These are phyloP conservation scores for Posidonia oceanica DNA, from an alignment of 116 monocot genomes.

Conservation along the genomic window DNA sequence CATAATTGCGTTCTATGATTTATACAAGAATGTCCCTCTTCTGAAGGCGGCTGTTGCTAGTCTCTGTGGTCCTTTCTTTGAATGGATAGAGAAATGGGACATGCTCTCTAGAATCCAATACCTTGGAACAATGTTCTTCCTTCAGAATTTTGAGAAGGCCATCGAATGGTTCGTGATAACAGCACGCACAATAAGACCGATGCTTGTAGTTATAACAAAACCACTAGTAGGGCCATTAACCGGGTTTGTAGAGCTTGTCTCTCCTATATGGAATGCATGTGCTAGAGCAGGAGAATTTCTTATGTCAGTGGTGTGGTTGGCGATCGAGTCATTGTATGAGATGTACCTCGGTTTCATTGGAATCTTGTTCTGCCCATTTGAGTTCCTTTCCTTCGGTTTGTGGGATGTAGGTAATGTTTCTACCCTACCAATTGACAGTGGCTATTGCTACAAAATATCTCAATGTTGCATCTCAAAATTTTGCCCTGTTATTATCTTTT, in stretches of 20 bases:
- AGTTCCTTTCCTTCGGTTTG: conserved; percentile 16
- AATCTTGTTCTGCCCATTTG: conserved; percentile 29
- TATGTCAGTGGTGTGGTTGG: conserved; percentile 12
- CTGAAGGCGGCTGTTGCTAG: conserved; percentile 34
- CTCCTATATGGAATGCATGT: conserved; percentile 31
- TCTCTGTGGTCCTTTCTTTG: conserved; percentile 40
- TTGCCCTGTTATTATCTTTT: neutral
- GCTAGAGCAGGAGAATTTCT: conserved; percentile 12
- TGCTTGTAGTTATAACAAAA: conserved; percentile 16
- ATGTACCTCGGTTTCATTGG: conserved; percentile 17
- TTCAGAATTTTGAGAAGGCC: conserved; percentile 41
- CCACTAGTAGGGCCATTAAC: conserved; percentile 16
- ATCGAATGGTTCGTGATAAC: conserved; percentile 25
- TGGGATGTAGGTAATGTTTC: conserved; percentile 20
- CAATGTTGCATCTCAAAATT: neutral
- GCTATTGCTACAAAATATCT: too few relatives aligned
- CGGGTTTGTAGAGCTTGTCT: conserved; percentile 14
- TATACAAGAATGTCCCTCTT: conserved; percentile 57
- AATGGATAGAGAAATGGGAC: conserved; percentile 53
- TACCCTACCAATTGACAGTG: neutral
- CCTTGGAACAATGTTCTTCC: conserved; percentile 53
- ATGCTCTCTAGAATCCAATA: conserved; percentile 46
- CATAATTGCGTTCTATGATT: conserved; percentile 56
- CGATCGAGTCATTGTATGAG: conserved; percentile 9
- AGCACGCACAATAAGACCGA: conserved; percentile 8